Conservation (phyloP, 1,139 yeast species). For the Keqinozyma sinolaborantium region DNA sequence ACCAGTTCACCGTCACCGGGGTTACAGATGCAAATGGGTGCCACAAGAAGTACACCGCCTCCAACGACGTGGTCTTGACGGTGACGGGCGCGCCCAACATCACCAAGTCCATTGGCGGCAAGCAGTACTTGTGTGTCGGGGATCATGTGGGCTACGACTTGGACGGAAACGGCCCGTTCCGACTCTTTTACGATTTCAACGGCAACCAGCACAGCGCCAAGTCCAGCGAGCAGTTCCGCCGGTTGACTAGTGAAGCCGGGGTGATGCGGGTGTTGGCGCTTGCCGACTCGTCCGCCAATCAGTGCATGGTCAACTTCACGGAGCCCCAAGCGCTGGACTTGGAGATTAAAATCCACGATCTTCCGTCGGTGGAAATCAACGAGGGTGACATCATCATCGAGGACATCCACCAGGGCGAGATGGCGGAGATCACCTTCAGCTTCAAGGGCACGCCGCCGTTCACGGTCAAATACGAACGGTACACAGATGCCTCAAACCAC, state of each 20-base stretch:
- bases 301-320: slow-evolving; percentile 65
- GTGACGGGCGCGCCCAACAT: slow-evolving; percentile 79
- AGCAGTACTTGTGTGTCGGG: slow-evolving; percentile 78
- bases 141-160: slow-evolving; percentile 78
- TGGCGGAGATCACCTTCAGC: slow-evolving; percentile 65
- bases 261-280: slow-evolving; percentile 61
- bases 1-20: slow-evolving; percentile 52
- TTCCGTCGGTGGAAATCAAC: slow-evolving; percentile 88
- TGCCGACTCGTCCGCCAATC: slow-evolving; percentile 68
- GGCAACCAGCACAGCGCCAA: slow-evolving; percentile 57
- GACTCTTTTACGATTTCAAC: slow-evolving; percentile 70
- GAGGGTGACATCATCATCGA: slow-evolving; percentile 70
- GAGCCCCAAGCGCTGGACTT: slow-evolving; percentile 37
- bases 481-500: slow-evolving; percentile 34
- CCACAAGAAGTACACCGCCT: slow-evolving; percentile 31
- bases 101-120: slow-evolving; percentile 27
- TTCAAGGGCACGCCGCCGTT: slow-evolving; percentile 77
- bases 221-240: slow-evolving; percentile 51
- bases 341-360: slow-evolving; percentile 60
- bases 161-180: slow-evolving; percentile 78
- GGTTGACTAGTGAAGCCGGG: slow-evolving; percentile 85
- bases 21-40: slow-evolving; percentile 76
- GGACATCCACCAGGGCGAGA: slow-evolving; percentile 90
- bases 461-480: slow-evolving; percentile 52
- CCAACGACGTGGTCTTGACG: slow-evolving; percentile 41